These are phyloP conservation scores for Phytophthora litchii DNA, from an alignment of 352 stramenopile species.

Conservation along the genomic window DNA sequence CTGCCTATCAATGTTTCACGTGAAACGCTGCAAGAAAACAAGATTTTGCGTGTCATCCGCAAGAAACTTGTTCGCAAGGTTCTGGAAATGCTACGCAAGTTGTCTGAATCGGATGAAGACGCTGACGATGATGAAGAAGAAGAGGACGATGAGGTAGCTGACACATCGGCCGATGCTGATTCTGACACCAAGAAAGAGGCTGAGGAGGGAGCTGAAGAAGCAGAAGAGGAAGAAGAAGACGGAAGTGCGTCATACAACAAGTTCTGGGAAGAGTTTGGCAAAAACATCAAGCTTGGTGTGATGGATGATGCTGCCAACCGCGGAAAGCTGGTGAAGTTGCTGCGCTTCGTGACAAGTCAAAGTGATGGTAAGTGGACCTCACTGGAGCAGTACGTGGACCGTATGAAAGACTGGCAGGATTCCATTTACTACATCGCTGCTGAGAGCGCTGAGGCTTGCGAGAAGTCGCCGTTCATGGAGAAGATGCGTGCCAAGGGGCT, in stretches of 20 bases:
- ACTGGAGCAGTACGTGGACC: slow-evolving; percentile 96
- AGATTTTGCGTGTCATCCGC: slow-evolving; percentile 98
- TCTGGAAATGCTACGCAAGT: slow-evolving; percentile 98
- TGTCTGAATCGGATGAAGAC: slow-evolving; percentile 92
- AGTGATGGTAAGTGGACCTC: slow-evolving; percentile 92
- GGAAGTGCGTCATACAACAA: slow-evolving; percentile 94
- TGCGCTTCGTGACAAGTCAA: slow-evolving; percentile 97
- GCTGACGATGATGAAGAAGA: slow-evolving; percentile 60
- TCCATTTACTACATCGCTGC: slow-evolving; percentile 99
- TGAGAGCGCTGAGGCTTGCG: slow-evolving; percentile 91
- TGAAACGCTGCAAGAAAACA: slow-evolving; percentile 99
- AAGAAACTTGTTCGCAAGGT: slow-evolving; percentile 99
- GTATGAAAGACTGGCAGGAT: slow-evolving; percentile 99
- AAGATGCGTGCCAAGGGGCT: slow-evolving; percentile 96
- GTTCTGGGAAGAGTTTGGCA: slow-evolving; percentile 98
- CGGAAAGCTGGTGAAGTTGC: slow-evolving; percentile 95
- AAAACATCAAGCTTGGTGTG: slow-evolving; percentile 98
- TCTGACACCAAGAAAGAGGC: slow-evolving; percentile 85
- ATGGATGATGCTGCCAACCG: slow-evolving; percentile 98
- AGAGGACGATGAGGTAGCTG: slow-evolving; percentile 54
- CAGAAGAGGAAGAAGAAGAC: slow-evolving; percentile 62
- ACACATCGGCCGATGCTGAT: slow-evolving; percentile 60
- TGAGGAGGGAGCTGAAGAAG: slow-evolving; percentile 42
- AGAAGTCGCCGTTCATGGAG: slow-evolving; percentile 97
- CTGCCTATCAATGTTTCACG: slow-evolving; percentile 99